Base-by-base conservation (phyloP, 345 rosid genomes). In the Diplotaxis tenuifolia region DNA sequence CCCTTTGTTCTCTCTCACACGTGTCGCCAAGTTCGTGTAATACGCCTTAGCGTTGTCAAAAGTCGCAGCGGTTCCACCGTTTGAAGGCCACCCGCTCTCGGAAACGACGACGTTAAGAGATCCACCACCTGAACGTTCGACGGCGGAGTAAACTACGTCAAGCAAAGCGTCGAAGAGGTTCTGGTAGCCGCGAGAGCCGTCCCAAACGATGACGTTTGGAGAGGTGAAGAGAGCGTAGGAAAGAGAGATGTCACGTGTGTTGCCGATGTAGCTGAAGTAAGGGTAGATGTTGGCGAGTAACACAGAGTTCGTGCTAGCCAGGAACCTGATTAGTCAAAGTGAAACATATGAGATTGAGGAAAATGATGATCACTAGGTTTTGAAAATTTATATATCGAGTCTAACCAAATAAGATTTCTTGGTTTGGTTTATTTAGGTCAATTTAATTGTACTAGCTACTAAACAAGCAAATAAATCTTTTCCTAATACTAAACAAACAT, bases 211-310 rank as follows among this genome's bases (percentile, higher is more conserved):
- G 2, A 73, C 68, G 2, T 71, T 40, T 0, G 74, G 74, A 38
- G 85, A 77, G 0, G 58, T 77, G 72, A 84, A 79, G 49, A 82
- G 68, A 36, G 87, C 90, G 66, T 71, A 84, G 9, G 83, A 62
- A 36, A 84, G 82, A 25, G 60, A 55, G 10, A 86, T 59, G 4
- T 75, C 69, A 0, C 14, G 15, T 10, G 79, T 72, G 23, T 75
- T 64, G 9, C 8, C 75, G 0, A 23, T 1, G 65, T 77, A 76
- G 42, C 80, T 68, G 68, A 86, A 79, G 71, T 81, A 86, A 0
- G 84, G 72, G 23, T 84, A 86, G 9, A 79, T 42, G 79, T 84
- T 82, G 3, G 80, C 76, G 0, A 84, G 80, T 22, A 86, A 72
- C 2, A 79, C 86, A 0, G 86, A 75, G 29, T 73, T 53, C 0